Base-by-base conservation (phyloP, 2,329 filamentous ascomycete genomes). In the Nannizziopsis arthrosporioides region DNA sequence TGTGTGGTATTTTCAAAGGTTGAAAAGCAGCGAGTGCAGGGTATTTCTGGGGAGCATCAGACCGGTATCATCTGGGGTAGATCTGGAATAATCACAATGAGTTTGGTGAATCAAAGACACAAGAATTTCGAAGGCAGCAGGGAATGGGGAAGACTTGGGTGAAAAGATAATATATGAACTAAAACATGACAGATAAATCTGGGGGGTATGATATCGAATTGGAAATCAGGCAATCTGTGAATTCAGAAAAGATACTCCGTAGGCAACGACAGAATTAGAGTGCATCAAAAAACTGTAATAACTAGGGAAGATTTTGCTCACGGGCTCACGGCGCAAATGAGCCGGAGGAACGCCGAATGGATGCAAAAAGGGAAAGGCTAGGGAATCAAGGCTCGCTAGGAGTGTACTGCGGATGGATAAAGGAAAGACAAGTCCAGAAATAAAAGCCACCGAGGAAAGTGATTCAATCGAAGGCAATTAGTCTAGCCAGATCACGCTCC, bases 361-460 rank as follows among this genome's bases (percentile, higher is more conserved):
- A 55, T 55, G 53, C 53, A 55, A 48, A 48, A 52, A 55, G 39
- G 36, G 44, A 47, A 50, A 49, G 17, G 31, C 15, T 22, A 46
- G 31, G 17, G 44, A 51, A 50, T 11, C 39, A 44, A 47, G 44
- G 51, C 49, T 51, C 51, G 37, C 51, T 51, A 38, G 53, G 53
- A 53, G 52, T 41, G 39, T 52, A 19, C 30, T 42, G 44, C 41
- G 17, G 31, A 41, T 15, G 31, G 11, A 38, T 15, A n/a, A 27
- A 34, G 37, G 19, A 48, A 38, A 11, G n/a, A 34, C 8, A 48
- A 39, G 3, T 15, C n/a, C 30, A 27, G 38, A 8, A 34, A 45
- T n/a, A 18, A 30, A 44, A 39, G 34, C 42, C 36, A 41, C 42
- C 30, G 36, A 36, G 47, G 47, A 18, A 19, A 8, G 27, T 22